Conservation (phyloP, 306 rosid genomes). For the Abrus precatorius region DNA sequence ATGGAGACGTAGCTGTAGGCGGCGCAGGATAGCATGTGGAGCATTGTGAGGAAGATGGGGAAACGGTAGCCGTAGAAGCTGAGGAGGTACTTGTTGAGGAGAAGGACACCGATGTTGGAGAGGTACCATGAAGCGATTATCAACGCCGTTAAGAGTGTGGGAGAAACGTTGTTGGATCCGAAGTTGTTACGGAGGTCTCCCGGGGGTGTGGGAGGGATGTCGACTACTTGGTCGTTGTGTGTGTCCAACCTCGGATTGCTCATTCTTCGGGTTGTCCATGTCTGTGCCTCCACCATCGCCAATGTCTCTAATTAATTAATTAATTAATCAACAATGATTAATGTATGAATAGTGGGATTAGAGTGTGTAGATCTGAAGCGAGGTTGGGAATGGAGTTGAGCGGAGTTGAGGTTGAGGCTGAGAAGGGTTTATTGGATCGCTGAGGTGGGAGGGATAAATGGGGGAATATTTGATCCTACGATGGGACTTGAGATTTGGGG, state of each 20-base stretch:
- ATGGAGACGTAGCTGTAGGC: conserved; percentile 72
- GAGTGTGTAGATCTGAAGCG: conserved; percentile 29
- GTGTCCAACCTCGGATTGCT: conserved; percentile 73
- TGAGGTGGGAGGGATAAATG: not conserved
- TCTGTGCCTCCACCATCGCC: conserved; percentile 90
- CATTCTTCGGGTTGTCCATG: conserved; percentile 92
- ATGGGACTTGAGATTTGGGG: conserved; percentile 23
- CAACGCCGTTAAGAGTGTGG: conserved; percentile 55
- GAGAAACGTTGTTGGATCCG: conserved; percentile 52
- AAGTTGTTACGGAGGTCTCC: conserved; percentile 62
- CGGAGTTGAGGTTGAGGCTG: not conserved
- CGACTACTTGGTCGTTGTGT: conserved; percentile 64
- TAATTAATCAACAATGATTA: too few species aligned
- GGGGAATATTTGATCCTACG: not conserved
- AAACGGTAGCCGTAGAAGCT: conserved; percentile 83
- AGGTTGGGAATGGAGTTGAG: not conserved
- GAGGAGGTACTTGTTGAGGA: conserved; percentile 92
- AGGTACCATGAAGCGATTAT: conserved; percentile 83
- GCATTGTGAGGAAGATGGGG: conserved; percentile 96
- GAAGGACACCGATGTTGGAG: conserved; percentile 92
- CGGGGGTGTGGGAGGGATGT: conserved; percentile 78
- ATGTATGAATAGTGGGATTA: too few species aligned
- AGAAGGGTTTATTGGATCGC: not conserved
- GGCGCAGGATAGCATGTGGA: conserved; percentile 91
- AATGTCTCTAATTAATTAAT: not conserved